Evolutionary conservation across 805 yeast species (phyloP), one percentile per base, ranked within the genome.

Genomic region (Millerozyma miso): DNA sequence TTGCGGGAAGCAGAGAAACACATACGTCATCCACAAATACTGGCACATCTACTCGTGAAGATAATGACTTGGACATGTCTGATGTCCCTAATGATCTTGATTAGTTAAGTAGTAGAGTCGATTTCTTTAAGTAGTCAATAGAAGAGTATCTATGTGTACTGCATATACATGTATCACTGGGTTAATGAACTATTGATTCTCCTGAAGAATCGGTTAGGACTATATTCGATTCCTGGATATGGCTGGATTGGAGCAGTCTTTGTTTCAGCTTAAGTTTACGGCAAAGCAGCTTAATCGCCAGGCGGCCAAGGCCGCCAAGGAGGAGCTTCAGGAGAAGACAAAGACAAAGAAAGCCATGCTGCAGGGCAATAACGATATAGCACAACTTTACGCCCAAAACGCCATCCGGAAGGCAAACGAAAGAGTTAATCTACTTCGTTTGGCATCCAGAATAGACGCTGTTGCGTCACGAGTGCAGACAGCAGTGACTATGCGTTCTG

Each of bases 381-480:
- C 98, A 0, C 85, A 81, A 58, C 76, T 93, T 36, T 91, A 93
- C 56, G 99, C 99, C 0, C 95, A 90, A 51, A 93, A 90, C 64
- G 97, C 98, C 32, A 88, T 95, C 35, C 77, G 99, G 39, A 93
- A 93, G 63, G 76, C 85, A 37, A 86, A 85, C 54, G 99, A 93
- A 62, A 71, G 91, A 48, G 71, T 91, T 41, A 91, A 85, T 58
- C 65, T 93, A 42, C 68, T 93, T 41, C 74, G 91, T 51, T 70
- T 93, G 44, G 85, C 97, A 0, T 87, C 96, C 0, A 69, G 97
- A 44, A 87, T 93, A 16, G 99, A 93, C 65, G 91, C 98, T 0
- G 99, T 93, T 18, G 95, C 98, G 0, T 84, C 95, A 3, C 69
- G 99, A 45, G 96, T 93, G 2, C 97, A 91, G 55, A 93, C 99